Evolutionary conservation across 371 early-diverging fungal genomes (phyloP).

Genomic region (Mucor mucedo): DNA sequence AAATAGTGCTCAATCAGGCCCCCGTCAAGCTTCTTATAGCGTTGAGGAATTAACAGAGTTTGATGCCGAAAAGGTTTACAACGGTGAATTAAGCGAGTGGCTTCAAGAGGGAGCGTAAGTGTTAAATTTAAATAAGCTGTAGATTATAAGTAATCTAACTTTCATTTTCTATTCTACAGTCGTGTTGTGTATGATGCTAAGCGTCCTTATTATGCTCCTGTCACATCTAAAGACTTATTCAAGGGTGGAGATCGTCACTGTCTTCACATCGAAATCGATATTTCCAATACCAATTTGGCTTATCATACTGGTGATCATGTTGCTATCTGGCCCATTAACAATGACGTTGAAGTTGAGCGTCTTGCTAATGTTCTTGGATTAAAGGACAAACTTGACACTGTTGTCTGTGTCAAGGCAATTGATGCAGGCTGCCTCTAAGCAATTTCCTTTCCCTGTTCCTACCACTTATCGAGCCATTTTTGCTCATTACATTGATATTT

Average conservation of each 20-base stretch:
- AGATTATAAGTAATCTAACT: neutral
- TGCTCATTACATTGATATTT: slow-evolving; percentile 91
- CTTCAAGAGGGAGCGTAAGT: slow-evolving; percentile 45
- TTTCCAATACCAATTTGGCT: slow-evolving; percentile 75
- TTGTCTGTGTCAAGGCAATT: slow-evolving; percentile 64
- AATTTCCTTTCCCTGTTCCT: slow-evolving; percentile 87
- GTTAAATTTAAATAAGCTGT: neutral
- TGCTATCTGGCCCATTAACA: slow-evolving; percentile 91
- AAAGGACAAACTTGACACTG: slow-evolving; percentile 65
- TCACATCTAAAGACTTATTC: slow-evolving; percentile 76
- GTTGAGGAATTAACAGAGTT: slow-evolving; percentile 45
- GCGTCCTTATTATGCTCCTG: slow-evolving; percentile 76
- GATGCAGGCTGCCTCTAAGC: slow-evolving; percentile 74
- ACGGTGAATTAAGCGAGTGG: slow-evolving; percentile 66
- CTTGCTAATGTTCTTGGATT: slow-evolving; percentile 72
- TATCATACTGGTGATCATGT: slow-evolving; percentile 96
- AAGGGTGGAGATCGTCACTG: slow-evolving; percentile 75
- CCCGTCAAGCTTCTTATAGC: slow-evolving; percentile 48
- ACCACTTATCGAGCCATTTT: slow-evolving; percentile 87
- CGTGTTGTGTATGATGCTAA: slow-evolving; percentile 74
- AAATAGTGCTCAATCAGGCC: slow-evolving; percentile 44
- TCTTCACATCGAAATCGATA: slow-evolving; percentile 92
- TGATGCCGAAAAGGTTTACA: slow-evolving; percentile 55
- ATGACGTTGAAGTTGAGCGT: slow-evolving; percentile 73
- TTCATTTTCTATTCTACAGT: neutral